A percentile compares a stretch with the other conserved stretches of the same genome.
Evolutionary conservation across 202 grass and related monocot species (phyloP).

Genomic region (Bolboschoenoplectus hybrid): DNA sequence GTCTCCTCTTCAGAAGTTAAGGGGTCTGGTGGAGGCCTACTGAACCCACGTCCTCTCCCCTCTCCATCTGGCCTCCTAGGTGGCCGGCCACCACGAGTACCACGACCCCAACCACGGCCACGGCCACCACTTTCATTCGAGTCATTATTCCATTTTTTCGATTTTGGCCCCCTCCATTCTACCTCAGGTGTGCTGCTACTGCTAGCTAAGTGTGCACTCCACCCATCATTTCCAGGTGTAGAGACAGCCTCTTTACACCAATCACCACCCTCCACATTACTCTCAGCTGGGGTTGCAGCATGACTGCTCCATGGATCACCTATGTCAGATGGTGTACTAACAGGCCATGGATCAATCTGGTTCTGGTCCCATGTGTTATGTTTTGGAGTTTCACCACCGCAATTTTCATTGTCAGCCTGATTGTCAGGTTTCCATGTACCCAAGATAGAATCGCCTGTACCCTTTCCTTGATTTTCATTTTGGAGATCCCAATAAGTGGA

Average conservation of each 20-base stretch:
- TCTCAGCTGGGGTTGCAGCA: constrained; percentile 36
- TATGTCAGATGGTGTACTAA: constrained; percentile 26
- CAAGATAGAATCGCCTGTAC: constrained; percentile 17
- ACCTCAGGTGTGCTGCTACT: constrained; percentile 22
- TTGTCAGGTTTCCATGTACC: constrained; percentile 16
- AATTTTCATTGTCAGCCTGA: constrained; percentile 32
- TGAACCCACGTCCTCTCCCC: constrained; percentile 39
- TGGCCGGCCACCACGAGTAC: constrained; percentile 51
- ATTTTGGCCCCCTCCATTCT: constrained; percentile 32
- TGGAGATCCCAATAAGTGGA: neutral
- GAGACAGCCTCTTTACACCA: constrained; percentile 45
- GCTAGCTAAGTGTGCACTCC: constrained; percentile 31
- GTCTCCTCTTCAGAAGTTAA: constrained; percentile 72
- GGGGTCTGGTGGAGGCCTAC: constrained; percentile 52
- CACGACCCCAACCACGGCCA: constrained; percentile 39
- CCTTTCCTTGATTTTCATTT: constrained; percentile 20
- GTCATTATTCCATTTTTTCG: constrained; percentile 35
- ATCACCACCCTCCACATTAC: constrained; percentile 31
- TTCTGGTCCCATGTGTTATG: constrained; percentile 40
- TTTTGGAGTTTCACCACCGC: constrained; percentile 39
- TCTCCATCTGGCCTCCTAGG: constrained; percentile 48
- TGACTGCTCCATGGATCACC: constrained; percentile 35
- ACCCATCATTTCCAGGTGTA: constrained; percentile 38
- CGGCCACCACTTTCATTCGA: neutral
- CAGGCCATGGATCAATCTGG: constrained; percentile 26